Base-by-base conservation (phyloP, 768 basidiomycete genomes). In the Suillus fuscotomentosus region DNA sequence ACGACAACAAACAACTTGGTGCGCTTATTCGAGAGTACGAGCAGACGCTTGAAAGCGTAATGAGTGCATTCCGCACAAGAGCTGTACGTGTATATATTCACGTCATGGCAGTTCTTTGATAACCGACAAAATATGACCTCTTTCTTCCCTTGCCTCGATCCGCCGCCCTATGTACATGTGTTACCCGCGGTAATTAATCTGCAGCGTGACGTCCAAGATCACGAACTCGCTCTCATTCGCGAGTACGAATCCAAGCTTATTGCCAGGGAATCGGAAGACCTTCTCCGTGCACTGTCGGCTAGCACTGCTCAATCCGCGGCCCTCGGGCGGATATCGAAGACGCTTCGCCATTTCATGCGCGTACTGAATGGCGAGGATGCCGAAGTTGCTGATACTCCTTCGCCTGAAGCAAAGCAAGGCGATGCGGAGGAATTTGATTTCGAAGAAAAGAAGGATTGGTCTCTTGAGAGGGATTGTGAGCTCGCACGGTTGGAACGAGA, bases 1-100 rank as follows among this genome's bases (percentile, higher is more conserved):
- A 97, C 69, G 97, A 99, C 78, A 99, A 99, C 81, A 97, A 97
- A 74, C 97, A 99, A 70, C 83, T 99, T 39, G 92, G 90, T 68
- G 80, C 84, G 6, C 81, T 99, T 61, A 89, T 99, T 70, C 95
- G 95, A 71, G 97, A 99, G 74, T 99, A 97, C 72, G 97, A 99
- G 74, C 91, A 94, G 72, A 98, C 97, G 0, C 79, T 99, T 39
- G 97, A 99, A 76, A 92, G 85, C 8, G 87, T 99, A 51, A 99
- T 99, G 97, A 86, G 88, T 83, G 71, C 78, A 36, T 99, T 99
- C 78, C 84, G 97, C 63, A 91, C 88, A 64, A 87, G 93, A 55
- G 97, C 97, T 39, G 97, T 98, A 75, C 65, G 93, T 86, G 57
- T 63, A 50, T 24, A 24, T 41, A 34, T 22, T n/a, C 27, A 59